These are phyloP conservation scores for Penicillium pulvis DNA, from an alignment of 495 filamentous ascomycete genomes.

Conservation along the genomic window DNA sequence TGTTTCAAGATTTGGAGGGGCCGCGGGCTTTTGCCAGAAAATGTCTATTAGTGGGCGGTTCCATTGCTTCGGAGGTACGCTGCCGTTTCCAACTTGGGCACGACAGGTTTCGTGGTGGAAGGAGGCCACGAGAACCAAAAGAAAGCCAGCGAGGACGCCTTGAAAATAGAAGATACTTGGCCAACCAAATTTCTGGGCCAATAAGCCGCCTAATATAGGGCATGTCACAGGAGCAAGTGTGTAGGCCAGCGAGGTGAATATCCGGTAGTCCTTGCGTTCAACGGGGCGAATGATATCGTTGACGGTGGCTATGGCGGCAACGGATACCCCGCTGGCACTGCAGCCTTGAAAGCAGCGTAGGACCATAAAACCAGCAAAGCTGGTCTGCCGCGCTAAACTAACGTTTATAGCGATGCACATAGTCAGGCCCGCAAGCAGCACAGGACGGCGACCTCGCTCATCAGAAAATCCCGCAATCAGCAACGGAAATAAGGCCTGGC, in stretches of 20 bases:
- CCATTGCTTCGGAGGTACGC: not conserved
- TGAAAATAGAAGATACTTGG: no score
- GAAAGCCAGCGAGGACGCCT: no score
- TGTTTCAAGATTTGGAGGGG: no score
- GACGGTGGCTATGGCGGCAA: not conserved
- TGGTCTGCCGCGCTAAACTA: no score
- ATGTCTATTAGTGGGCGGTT: not conserved
- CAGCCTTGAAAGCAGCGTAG: no score
- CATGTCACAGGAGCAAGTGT: not conserved
- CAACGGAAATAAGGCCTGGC: not conserved
- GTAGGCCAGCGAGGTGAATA: not conserved
- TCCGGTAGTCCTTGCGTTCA: slow-evolving; percentile 1
- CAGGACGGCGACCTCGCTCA: slow-evolving; percentile 1
- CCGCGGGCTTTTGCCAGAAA: no score
- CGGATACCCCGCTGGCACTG: not conserved
- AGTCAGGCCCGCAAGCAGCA: not conserved
- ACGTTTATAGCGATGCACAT: no score
- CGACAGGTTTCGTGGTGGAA: not conserved
- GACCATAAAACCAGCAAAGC: no score
- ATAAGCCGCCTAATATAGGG: no score
- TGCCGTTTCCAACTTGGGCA: not conserved
- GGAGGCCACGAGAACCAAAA: not conserved
- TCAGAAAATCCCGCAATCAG: not conserved
- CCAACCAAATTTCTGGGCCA: no score
- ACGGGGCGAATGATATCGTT: not conserved